Evolutionary conservation across 305 asterid genomes (phyloP).

Genomic region (Fraxinus floribunda): DNA sequence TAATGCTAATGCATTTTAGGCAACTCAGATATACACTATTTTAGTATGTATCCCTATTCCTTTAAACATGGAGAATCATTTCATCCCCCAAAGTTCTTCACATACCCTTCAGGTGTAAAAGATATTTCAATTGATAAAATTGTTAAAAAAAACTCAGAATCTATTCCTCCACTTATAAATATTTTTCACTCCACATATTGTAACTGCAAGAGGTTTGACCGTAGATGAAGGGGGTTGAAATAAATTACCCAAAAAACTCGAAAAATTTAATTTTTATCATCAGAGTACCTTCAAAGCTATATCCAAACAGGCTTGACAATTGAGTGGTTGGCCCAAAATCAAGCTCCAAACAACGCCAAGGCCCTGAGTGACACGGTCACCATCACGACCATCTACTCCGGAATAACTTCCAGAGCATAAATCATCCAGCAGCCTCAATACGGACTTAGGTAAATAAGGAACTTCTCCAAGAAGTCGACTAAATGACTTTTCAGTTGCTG

Average conservation of each 20-base stretch:
- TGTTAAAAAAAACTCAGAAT: not conserved
- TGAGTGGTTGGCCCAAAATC: constrained; percentile 74
- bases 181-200: not conserved
- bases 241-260: constrained; percentile 11
- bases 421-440: constrained; percentile 69
- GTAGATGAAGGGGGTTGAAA: not conserved
- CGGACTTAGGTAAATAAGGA: constrained; percentile 82
- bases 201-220: not conserved
- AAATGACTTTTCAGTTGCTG: constrained; percentile 91
- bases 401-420: constrained; percentile 61
- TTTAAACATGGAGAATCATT: not conserved
- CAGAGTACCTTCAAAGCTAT: constrained; percentile 81
- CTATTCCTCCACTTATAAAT: not conserved
- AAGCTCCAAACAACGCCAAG: constrained; percentile 95
- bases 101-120: not conserved
- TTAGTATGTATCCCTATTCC: not conserved
- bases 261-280: constrained; percentile 16
- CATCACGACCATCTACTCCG: constrained; percentile 62
- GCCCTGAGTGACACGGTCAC: constrained; percentile 97
- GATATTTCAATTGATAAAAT: not conserved
- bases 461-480: constrained; percentile 94
- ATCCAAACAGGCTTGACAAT: constrained; percentile 88
- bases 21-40: not conserved
- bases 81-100: not conserved
- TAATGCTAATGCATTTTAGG: not conserved